Conservation (phyloP, 352 stramenopile genomes). For the Phytopythium litorale region DNA sequence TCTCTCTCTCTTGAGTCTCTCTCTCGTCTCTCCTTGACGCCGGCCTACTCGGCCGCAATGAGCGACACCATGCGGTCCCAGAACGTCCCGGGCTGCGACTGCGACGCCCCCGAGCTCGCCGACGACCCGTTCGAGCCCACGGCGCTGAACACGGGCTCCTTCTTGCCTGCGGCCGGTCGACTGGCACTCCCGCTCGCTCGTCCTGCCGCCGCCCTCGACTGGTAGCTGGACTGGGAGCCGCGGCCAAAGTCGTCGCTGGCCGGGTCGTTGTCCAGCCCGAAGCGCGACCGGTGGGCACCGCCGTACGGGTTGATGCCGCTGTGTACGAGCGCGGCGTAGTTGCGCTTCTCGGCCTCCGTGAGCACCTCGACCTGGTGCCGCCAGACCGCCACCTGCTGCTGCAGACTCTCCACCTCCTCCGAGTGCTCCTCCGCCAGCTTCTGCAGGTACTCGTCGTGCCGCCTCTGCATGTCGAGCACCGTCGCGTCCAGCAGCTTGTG, state of each 20-base stretch:
- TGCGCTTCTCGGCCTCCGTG: conserved; percentile 77
- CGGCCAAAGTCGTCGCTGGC: conserved; percentile 10
- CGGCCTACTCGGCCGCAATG: conserved; percentile 10
- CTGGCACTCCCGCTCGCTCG: not conserved
- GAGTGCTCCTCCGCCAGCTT: conserved; percentile 78
- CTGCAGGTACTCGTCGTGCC: conserved; percentile 77
- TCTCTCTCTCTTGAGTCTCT: no score
- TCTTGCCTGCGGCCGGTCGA: not conserved
- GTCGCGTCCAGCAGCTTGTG: conserved; percentile 53
- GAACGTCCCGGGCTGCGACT: conserved; percentile 36
- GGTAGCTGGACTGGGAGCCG: not conserved
- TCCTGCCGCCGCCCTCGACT: no score
- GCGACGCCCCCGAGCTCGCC: conserved; percentile 21
- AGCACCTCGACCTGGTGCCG: conserved; percentile 82
- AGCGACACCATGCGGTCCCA: conserved; percentile 46
- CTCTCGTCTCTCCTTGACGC: not conserved
- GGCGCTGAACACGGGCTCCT: conserved; percentile 2
- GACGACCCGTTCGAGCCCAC: conserved; percentile 11
- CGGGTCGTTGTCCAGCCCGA: conserved; percentile 25
- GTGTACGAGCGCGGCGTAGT: conserved; percentile 61
- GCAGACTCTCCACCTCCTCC: conserved; percentile 77
- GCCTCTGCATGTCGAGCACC: conserved; percentile 42
- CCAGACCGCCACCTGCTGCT: conserved; percentile 80
- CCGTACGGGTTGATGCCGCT: conserved; percentile 56
- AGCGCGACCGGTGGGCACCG: conserved; percentile 50